Evolutionary conservation across 768 basidiomycete genomes (phyloP).

Genomic region (Calocybe gangraenosa): DNA sequence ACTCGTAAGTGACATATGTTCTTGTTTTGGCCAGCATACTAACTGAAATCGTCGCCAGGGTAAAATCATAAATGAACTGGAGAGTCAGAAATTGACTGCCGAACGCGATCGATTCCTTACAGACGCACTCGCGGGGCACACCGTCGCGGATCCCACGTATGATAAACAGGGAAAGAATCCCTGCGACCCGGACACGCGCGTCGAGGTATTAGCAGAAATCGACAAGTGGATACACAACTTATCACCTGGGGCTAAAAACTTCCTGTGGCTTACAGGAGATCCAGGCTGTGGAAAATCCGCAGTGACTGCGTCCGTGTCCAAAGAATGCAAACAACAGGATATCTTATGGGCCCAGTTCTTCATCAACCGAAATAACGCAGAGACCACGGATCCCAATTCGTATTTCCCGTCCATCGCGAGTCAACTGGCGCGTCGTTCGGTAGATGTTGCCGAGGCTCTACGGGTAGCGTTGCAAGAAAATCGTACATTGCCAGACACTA

Average conservation of each 20-base stretch:
- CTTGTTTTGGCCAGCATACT: too few relatives aligned
- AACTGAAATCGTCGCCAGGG: too few relatives aligned
- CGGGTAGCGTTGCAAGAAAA: slow-evolving; percentile 5
- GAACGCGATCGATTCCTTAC: slow-evolving; percentile 7
- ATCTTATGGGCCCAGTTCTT: slow-evolving; percentile 9
- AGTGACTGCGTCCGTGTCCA: slow-evolving; percentile 13
- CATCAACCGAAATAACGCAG: slow-evolving; percentile 12
- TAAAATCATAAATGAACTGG: background rate
- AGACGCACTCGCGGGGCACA: slow-evolving; percentile 3
- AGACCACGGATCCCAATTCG: slow-evolving; percentile 11
- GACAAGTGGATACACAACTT: slow-evolving; percentile 10
- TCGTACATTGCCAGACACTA: slow-evolving; percentile 5
- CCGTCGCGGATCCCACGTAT: slow-evolving; percentile 10
- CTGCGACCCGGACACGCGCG: slow-evolving; percentile 13
- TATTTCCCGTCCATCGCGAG: slow-evolving; percentile 18
- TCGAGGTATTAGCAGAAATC: slow-evolving; percentile 9
- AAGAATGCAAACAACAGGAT: slow-evolving; percentile 5
- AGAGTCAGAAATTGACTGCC: background rate
- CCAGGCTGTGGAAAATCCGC: slow-evolving; percentile 17
- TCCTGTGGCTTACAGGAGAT: slow-evolving; percentile 17
- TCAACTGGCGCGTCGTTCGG: slow-evolving; percentile 9
- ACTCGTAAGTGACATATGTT: background rate
- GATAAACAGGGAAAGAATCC: slow-evolving; percentile 14
- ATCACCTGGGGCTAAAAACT: slow-evolving; percentile 2
- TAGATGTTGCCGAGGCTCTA: background rate